Percentiles rank a stretch among this genome's conserved stretches.
Conservation (phyloP, 2,329 filamentous ascomycete species). For the Cytospora chrysosperma region DNA sequence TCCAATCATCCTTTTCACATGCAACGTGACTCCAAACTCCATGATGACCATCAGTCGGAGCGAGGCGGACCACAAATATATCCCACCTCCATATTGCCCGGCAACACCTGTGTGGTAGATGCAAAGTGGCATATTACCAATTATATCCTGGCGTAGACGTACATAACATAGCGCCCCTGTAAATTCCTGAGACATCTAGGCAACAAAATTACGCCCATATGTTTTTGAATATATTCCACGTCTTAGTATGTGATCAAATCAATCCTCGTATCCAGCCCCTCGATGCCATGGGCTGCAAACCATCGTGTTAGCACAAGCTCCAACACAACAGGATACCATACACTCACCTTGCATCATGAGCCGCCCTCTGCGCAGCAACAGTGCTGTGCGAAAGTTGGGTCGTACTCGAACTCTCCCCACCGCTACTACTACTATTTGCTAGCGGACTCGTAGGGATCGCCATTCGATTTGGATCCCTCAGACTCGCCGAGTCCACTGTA, state of each 20-base stretch:
- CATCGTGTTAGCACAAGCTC: slow-evolving; percentile 27
- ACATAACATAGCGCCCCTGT: not conserved
- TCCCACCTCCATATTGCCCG: not conserved
- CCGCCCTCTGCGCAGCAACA: slow-evolving; percentile 37
- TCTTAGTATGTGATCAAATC: slow-evolving; percentile 7
- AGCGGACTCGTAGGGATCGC: slow-evolving; percentile 30
- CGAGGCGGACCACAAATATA: not conserved
- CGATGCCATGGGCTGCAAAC: slow-evolving; percentile 52
- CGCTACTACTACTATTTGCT: slow-evolving; percentile 30
- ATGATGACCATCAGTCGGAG: slow-evolving; percentile 8
- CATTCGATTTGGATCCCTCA: slow-evolving; percentile 27
- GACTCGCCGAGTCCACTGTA: slow-evolving; percentile 27
- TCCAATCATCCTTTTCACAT: not conserved
- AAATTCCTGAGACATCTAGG: not conserved
- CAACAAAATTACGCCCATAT: slow-evolving; percentile 13
- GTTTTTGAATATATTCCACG: slow-evolving; percentile 1
- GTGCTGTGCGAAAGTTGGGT: slow-evolving; percentile 41
- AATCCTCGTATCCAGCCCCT: slow-evolving; percentile 52
- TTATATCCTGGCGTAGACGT: slow-evolving; percentile 3
- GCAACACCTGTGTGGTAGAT: not conserved
- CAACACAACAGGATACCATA: not conserved
- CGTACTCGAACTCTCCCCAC: slow-evolving; percentile 36
- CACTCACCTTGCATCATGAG: slow-evolving; percentile 49
- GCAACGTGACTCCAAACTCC: slow-evolving; percentile 7
- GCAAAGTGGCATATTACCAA: slow-evolving; percentile 11